A percentile compares a stretch with the other conserved stretches of the same genome.
phyloP scores from a whole-genome alignment of 2,329 filamentous ascomycete genomes.

The Dendryphion nanum region DNA sequence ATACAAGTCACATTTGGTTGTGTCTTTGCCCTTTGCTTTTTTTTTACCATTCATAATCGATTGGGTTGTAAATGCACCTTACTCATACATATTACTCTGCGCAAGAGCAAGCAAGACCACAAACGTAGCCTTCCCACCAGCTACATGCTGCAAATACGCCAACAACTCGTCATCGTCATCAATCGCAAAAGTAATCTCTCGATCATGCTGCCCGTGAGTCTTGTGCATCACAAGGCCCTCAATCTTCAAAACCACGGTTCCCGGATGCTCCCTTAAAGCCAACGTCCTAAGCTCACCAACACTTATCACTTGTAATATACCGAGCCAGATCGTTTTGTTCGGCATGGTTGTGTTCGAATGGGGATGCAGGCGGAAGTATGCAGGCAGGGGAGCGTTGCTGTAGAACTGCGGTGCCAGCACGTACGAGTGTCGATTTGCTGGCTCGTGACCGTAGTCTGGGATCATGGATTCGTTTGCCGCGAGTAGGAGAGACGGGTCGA shows the following conservation, averaged over 20 bases:
- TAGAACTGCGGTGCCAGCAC: conserved; percentile 1
- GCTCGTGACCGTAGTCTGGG: conserved; percentile 16
- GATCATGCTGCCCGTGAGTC: conserved; percentile 42
- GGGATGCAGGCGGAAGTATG: conserved; percentile 69
- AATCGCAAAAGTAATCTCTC: conserved; percentile 64
- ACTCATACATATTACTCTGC: conserved; percentile 5
- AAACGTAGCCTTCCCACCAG: conserved; percentile 56
- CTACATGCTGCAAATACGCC: conserved; percentile 67
- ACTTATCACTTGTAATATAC: conserved; percentile 58
- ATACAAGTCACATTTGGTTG: too few relatives aligned
- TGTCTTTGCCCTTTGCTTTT: too few relatives aligned
- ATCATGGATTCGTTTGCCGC: conserved; percentile 49
- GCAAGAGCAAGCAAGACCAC: conserved; percentile 34
- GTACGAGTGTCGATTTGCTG: conserved; percentile 6
- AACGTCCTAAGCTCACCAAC: conserved; percentile 63
- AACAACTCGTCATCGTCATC: conserved; percentile 70
- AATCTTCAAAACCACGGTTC: conserved; percentile 58
- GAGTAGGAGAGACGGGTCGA: conserved; percentile 62
- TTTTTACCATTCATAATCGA: too few relatives aligned
- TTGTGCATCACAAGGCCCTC: conserved; percentile 62
- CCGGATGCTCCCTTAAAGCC: conserved; percentile 61
- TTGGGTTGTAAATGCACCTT: too few relatives aligned
- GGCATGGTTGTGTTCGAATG: conserved; percentile 56
- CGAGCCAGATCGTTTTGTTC: conserved; percentile 61
- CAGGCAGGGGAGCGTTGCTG: conserved; percentile 47